These are phyloP conservation scores for Mucor indicus DNA, from an alignment of 371 early-diverging fungal species.

Conservation along the genomic window DNA sequence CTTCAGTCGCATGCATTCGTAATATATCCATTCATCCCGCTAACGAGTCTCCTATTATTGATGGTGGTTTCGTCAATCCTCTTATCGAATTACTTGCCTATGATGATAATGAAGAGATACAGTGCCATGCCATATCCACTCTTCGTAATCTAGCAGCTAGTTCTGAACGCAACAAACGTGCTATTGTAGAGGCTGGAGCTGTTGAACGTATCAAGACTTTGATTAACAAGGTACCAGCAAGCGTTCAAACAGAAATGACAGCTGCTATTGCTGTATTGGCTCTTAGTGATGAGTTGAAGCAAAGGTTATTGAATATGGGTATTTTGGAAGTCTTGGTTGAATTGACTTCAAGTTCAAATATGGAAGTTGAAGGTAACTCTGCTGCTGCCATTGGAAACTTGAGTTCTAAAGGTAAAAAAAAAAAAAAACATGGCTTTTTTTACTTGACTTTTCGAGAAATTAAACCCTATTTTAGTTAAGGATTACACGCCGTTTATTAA, in stretches of 20 bases:
- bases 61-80: slow-evolving; percentile 77
- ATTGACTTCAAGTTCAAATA: slow-evolving; percentile 51
- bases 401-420: slow-evolving; percentile 60
- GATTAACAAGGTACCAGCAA: slow-evolving; percentile 55
- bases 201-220: slow-evolving; percentile 72
- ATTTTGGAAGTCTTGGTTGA: slow-evolving; percentile 72
- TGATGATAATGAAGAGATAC: slow-evolving; percentile 80
- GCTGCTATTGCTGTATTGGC: slow-evolving; percentile 87
- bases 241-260: slow-evolving; percentile 83
- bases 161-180: slow-evolving; percentile 74
- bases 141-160: slow-evolving; percentile 86
- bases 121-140: slow-evolving; percentile 84
- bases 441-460: background rate
- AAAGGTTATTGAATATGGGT: slow-evolving; percentile 59
- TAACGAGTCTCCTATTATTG: slow-evolving; percentile 84
- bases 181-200: slow-evolving; percentile 79
- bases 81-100: slow-evolving; percentile 70
- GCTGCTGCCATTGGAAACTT: slow-evolving; percentile 85
- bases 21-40: slow-evolving; percentile 90
- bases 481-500: slow-evolving; percentile 67
- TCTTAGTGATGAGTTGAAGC: slow-evolving; percentile 77
- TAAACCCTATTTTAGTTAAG: slow-evolving; percentile 29
- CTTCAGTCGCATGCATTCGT: slow-evolving; percentile 91
- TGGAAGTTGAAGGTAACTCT: slow-evolving; percentile 83
- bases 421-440: no score